A percentile compares a stretch with the other conserved stretches of the same genome.
Conservation (phyloP, 1,284 basidiomycete species). For the Boletus albobrunnescens region DNA sequence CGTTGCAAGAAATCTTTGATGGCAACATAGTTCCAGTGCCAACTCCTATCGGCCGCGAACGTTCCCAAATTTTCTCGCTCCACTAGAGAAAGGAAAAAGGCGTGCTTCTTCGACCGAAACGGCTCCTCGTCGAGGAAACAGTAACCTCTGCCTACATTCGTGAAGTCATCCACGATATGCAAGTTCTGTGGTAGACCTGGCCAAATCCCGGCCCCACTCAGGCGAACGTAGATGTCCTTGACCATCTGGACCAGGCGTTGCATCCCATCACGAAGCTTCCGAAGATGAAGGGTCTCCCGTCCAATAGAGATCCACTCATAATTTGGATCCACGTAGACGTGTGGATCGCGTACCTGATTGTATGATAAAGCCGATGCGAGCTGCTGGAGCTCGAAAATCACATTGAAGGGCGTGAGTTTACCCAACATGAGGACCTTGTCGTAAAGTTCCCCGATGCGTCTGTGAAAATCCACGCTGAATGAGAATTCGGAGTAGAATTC, state of each 20-base stretch:
- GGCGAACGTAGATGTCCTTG: background rate
- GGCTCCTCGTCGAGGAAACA: background rate
- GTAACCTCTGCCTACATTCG: background rate
- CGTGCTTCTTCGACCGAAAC: background rate
- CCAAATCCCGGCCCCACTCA: background rate
- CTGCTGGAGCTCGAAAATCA: background rate
- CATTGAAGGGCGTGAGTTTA: background rate
- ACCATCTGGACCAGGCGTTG: background rate
- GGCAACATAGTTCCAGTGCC: background rate
- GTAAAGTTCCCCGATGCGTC: background rate
- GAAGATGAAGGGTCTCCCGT: background rate
- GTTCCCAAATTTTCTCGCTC: background rate
- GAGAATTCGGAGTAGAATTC: background rate
- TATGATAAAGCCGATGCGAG: background rate
- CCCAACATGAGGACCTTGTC: background rate
- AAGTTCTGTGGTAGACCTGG: background rate
- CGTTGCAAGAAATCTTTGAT: background rate
- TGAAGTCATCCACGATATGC: background rate
- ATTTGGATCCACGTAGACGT: background rate
- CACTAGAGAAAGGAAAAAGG: background rate
- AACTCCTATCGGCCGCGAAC: background rate
- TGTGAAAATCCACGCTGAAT: background rate
- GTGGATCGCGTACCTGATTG: background rate
- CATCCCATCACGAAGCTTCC: background rate
- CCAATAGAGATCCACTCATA: conserved; percentile 1